phyloP scores from a whole-genome alignment of 345 rosid genomes.

The Clarkia xantiana region DNA sequence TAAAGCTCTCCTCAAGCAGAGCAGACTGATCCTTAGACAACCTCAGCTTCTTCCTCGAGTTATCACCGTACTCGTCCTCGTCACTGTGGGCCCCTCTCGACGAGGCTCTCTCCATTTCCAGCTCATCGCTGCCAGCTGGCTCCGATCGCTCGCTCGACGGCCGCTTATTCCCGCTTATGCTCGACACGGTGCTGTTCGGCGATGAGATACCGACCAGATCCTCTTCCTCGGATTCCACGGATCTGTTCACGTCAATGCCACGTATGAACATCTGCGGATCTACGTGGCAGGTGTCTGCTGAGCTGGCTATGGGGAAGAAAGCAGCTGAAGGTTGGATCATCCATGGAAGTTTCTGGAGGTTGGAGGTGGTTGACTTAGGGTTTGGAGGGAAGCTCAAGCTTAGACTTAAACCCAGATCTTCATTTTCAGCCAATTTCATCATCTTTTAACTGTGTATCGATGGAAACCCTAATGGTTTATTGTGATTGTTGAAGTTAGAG shows the following conservation, averaged over 20 bases:
- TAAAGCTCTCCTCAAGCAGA: conserved; percentile 73
- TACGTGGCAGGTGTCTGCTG: too few relatives aligned
- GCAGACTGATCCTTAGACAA: conserved; percentile 77
- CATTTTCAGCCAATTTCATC: too few relatives aligned
- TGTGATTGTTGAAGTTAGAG: too few relatives aligned
- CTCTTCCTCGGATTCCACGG: conserved; percentile 33
- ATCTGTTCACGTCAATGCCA: conserved; percentile 75
- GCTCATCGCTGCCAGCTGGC: conserved; percentile 34
- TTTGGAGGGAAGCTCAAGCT: too few relatives aligned
- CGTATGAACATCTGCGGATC: conserved; percentile 43
- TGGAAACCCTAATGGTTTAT: too few relatives aligned
- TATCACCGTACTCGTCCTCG: conserved; percentile 66
- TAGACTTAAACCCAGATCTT: too few relatives aligned
- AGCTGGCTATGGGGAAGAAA: too few relatives aligned
- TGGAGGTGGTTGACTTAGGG: too few relatives aligned
- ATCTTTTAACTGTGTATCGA: too few relatives aligned
- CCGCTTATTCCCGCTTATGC: conserved; percentile 55
- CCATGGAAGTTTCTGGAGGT: too few relatives aligned
- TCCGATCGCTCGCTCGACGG: conserved; percentile 41
- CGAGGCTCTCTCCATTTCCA: conserved; percentile 39
- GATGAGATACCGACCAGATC: conserved; percentile 77
- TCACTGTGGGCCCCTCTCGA: conserved; percentile 62
- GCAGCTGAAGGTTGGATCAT: too few relatives aligned
- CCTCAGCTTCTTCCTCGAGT: conserved; percentile 69
- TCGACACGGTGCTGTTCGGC: conserved; percentile 78